Base-by-base conservation (phyloP, 1,139 yeast genomes). In the Geotrichum histeridarum region DNA sequence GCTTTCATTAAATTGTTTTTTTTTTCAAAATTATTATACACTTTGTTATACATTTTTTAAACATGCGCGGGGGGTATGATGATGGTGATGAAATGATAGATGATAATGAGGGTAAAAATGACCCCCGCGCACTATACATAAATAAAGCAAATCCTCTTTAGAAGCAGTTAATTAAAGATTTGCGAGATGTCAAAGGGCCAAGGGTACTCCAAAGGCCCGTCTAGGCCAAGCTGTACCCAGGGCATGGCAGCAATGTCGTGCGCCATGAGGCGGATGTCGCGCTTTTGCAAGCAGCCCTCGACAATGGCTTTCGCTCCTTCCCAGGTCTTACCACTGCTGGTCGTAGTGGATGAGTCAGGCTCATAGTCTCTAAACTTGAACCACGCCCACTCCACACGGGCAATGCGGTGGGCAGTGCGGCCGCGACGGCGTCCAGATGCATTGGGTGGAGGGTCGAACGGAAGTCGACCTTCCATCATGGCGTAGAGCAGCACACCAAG, bases 311-410 rank as follows among this genome's bases (percentile, higher is more conserved):
- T 83, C 0, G 83, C 83, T 3, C 69, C 72, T 0, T 59, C 63
- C 76, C 79, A 75, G 18, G 70, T 74, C 5, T 69, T 67, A 46
- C 57, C 53, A 39, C 53, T 54, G 17, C 54, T 54, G 18, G 58
- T 45, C 35, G 50, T 37, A 11, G 63, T 60, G 42, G 53, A 46
- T 17, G 57, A 30, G 7, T 42, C 8, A 8, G 43, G 8, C 27
- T 27, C n/a, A 12, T 50, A 45, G 27, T 57, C 57, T 36, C 57
- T 48, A 32, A 46, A 47, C 32, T 15, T 4, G 11, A 49, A 76
- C 98, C 98, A 93, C 43, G 78, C 79, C 99, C 99, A 93, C 60
- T 87, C 95, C 43, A 88, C 83, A 69, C 93, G 81, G 8, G 97
- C 97, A 43, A 93, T 93, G 55, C 97, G 74, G 68, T 91, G 96